Evolutionary conservation across 345 rosid species (phyloP), one percentile per base, ranked within the genome.

Genomic region (Dovyalis caffra): DNA sequence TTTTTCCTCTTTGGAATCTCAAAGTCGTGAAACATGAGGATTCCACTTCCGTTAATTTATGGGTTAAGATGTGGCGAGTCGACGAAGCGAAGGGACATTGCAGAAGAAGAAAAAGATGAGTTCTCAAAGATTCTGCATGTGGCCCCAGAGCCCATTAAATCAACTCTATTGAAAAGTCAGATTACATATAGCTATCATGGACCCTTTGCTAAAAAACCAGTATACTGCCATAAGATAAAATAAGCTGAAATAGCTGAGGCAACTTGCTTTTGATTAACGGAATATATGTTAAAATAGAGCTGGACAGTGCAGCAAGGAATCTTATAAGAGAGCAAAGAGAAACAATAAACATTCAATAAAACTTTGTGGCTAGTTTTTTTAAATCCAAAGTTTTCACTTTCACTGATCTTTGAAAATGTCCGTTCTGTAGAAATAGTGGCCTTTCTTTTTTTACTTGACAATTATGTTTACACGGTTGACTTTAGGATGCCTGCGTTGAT

Each of bases 21-120:
- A 28, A 32, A 67, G n/a, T 56, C 60, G 11, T 9, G 53, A 20
- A 7, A 26, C 20, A 35, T 23, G 31, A 33, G 56, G 63, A 64
- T 33, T 65, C 70, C 71, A 65, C 0, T 61, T 51, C 43, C 3
- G 29, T 62, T 29, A 16, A 28, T n/a, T 21, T 21, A 23, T 35
- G n/a, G 1, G 6, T 12, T 5, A 23, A 35, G 20, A 31, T 43
- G 79, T 37, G 75, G 75, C 70, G 58, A 35, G 58, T 53, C 66
- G 74, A 76, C 18, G 35, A 11, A 18, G 57, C 74, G 45, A 62
- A 15, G 40, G 23, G 74, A 20, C 65, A 26, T 37, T 11, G 47
- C 66, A 35, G 7, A 6, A 3, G 56, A 28, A 25, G 49, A n/a
- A 21, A 31, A 0, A 2, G 65, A 29, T 62, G 6, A 1, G 28